These are phyloP conservation scores for Pharus latifolius DNA, from an alignment of 176 grass and related monocot genomes.

Conservation along the genomic window DNA sequence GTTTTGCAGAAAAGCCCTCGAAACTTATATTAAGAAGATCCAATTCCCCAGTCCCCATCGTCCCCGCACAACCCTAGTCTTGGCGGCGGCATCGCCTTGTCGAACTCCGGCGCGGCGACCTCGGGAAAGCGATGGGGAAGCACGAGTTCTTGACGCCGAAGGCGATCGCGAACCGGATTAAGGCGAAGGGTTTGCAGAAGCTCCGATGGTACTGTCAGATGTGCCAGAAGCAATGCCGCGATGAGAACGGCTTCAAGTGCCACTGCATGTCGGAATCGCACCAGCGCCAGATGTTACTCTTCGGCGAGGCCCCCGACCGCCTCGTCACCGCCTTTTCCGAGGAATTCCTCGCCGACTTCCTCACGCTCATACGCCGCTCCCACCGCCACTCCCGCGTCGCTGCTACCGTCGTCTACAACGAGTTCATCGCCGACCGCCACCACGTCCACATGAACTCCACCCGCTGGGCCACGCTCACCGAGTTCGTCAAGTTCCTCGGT, in stretches of 20 bases:
- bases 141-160: slow-evolving; percentile 75
- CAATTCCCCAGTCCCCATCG: too few species aligned
- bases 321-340: slow-evolving; percentile 66
- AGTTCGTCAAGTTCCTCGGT: slow-evolving; percentile 76
- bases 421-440: slow-evolving; percentile 62
- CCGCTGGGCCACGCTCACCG: slow-evolving; percentile 64
- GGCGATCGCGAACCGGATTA: slow-evolving; percentile 85
- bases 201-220: slow-evolving; percentile 98
- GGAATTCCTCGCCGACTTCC: slow-evolving; percentile 59
- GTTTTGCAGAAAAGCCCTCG: too few species aligned
- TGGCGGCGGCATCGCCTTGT: too few species aligned
- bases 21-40: too few species aligned
- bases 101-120: not conserved
- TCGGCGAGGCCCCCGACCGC: slow-evolving; percentile 69
- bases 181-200: slow-evolving; percentile 90
- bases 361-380: slow-evolving; percentile 58
- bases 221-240: slow-evolving; percentile 92
- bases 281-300: slow-evolving; percentile 96
- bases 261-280: slow-evolving; percentile 91
- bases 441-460: slow-evolving; percentile 93
- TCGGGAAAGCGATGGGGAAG: slow-evolving; percentile 57
- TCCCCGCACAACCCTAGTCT: too few species aligned
- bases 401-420: slow-evolving; percentile 85
- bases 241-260: slow-evolving; percentile 96
- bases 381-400: slow-evolving; percentile 78